These are phyloP conservation scores for Irineochytrium annulatum DNA, from an alignment of 192 early-diverging fungal species.

Conservation along the genomic window DNA sequence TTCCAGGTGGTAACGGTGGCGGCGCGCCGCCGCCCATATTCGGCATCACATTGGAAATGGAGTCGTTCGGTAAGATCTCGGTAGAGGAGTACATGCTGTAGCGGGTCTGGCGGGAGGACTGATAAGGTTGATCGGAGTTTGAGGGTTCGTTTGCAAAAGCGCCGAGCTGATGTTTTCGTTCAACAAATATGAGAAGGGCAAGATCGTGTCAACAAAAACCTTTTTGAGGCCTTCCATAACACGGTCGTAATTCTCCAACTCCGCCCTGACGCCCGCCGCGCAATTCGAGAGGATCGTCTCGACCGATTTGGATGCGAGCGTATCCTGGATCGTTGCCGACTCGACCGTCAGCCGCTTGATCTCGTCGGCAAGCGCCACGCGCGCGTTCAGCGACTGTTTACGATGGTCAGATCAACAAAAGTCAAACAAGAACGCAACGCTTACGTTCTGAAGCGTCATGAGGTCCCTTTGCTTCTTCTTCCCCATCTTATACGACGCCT, in stretches of 20 bases:
- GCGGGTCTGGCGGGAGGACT: conserved; percentile 4
- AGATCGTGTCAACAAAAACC: conserved; percentile 16
- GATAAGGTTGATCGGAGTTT: not conserved
- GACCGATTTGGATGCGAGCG: conserved; percentile 36
- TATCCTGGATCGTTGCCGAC: conserved; percentile 39
- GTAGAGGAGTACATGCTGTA: conserved; percentile 1
- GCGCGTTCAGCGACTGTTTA: conserved; percentile 36
- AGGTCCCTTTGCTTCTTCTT: conserved; percentile 52
- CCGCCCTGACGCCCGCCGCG: conserved; percentile 33
- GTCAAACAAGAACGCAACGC: conserved; percentile 1
- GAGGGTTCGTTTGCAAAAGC: not conserved
- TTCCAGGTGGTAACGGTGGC: not conserved
- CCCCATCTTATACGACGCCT: conserved; percentile 36
- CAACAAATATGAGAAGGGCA: not conserved
- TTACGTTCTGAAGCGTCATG: conserved; percentile 39
- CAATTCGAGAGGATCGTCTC: conserved; percentile 33
- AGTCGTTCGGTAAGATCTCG: conserved; percentile 18
- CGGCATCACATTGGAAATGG: conserved; percentile 20
- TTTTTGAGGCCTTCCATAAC: conserved; percentile 53
- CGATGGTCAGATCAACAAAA: conserved; percentile 1
- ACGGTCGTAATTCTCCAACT: conserved; percentile 47
- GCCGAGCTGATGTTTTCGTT: conserved; percentile 9
- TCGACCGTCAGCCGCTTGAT: conserved; percentile 49
- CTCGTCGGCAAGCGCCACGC: conserved; percentile 46
- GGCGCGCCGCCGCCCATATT: not conserved